These are phyloP conservation scores for Xerocomus spinulosus DNA, from an alignment of 768 basidiomycete genomes.

Conservation along the genomic window DNA sequence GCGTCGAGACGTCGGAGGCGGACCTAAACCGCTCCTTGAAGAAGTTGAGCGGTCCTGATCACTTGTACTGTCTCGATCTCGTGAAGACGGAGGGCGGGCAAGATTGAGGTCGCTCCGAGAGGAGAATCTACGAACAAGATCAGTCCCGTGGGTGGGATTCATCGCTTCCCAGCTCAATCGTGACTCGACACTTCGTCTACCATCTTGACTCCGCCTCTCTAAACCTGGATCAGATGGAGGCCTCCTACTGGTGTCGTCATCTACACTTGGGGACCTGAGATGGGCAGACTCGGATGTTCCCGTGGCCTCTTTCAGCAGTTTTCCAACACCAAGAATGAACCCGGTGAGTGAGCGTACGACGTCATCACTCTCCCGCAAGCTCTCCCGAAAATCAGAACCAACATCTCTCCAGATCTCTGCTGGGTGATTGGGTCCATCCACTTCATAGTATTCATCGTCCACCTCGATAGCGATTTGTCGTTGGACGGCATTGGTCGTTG, in stretches of 20 bases:
- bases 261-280: slow-evolving; percentile 51
- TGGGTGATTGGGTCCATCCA: slow-evolving; percentile 33
- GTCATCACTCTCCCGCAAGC: slow-evolving; percentile 70
- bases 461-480: slow-evolving; percentile 76
- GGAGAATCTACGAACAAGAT: slow-evolving; percentile 26
- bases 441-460: slow-evolving; percentile 36
- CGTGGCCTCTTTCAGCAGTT: slow-evolving; percentile 55
- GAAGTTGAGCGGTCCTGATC: slow-evolving; percentile 26
- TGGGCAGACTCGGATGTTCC: slow-evolving; percentile 31
- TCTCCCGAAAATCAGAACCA: slow-evolving; percentile 69
- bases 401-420: slow-evolving; percentile 64
- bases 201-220: slow-evolving; percentile 48
- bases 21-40: slow-evolving; percentile 18
- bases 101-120: slow-evolving; percentile 21
- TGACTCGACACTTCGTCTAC: slow-evolving; percentile 48
- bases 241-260: slow-evolving; percentile 42
- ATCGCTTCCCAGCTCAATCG: slow-evolving; percentile 43
- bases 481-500: slow-evolving; percentile 58
- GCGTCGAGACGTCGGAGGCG: slow-evolving; percentile 42
- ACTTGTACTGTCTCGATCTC: slow-evolving; percentile 23
- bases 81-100: slow-evolving; percentile 24
- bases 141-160: slow-evolving; percentile 16
- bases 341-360: slow-evolving; percentile 72
- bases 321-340: slow-evolving; percentile 71
- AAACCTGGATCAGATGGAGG: slow-evolving; percentile 32